Base-by-base conservation (phyloP, 1,284 basidiomycete genomes). In the Anthracocystis walkeri region DNA sequence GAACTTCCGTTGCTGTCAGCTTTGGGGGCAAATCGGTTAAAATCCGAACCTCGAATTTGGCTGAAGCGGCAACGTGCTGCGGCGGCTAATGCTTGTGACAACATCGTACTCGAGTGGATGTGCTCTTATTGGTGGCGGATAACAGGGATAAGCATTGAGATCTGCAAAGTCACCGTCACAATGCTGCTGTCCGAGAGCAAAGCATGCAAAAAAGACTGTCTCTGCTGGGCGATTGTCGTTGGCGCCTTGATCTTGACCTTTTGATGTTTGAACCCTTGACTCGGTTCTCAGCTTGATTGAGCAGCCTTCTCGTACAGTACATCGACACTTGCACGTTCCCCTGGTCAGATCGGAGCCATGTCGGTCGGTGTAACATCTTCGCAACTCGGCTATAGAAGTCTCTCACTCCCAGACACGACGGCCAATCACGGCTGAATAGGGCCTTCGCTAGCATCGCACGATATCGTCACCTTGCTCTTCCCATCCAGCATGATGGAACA, bases 381-480 rank as follows among this genome's bases (percentile, higher is more conserved):
- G 3, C 2, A 10, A 6, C 40, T 41, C 40, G 40, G 40, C 40
- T 49, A 31, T n/a, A n/a, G n/a, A n/a, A n/a, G n/a, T n/a, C n/a
- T n/a, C n/a, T n/a, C n/a, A n/a, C n/a, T n/a, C n/a, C 12, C 33
- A 35, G 33, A 10, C n/a, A 45, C n/a, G n/a, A n/a, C n/a, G n/a
- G n/a, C 44, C 44, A 46, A 46, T 46, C 44, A 46, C 21, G 21
- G 23, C 20, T n/a, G 44, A 48, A 38, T 14, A 38, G 35, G 35
- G 35, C 12, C 35, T 38, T 38, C 12, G 16, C 12, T 16, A 4
- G 12, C 35, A 38, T 41, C 31, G 58, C 51, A 57, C 49, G 23
- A 23, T 29, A 64, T 48, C 61, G 46, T 64, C 61, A 57, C 52
- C 38, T 4, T 4, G 31, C 33, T 35, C 33, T 35, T 12, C 29